Base-by-base conservation (phyloP, 306 rosid genomes). In the Coriaria nepalensis region DNA sequence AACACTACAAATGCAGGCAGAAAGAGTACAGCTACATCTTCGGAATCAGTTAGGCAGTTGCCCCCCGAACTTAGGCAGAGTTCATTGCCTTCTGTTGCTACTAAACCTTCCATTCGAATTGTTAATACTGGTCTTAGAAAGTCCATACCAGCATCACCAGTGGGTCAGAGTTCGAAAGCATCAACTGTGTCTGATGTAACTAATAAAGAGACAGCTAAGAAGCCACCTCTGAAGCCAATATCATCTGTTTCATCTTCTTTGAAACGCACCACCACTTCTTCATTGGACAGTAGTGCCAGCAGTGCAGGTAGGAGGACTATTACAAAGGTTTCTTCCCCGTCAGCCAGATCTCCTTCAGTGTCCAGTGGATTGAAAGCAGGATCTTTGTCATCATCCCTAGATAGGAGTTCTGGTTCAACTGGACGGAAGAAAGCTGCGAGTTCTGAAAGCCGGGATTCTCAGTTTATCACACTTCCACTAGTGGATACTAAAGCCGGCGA, bases 401-500 rank as follows among this genome's bases (percentile, higher is more conserved):
- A 75, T 49, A 78, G 80, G 59, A 65, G 71, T 68, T 70, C 93
- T 54, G 56, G 65, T 63, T 56, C 73, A 44, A 69, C 90, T 47
- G 83, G 94, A 46, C 77, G 84, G 64, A 79, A 73, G 72, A 81
- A 75, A 53, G 68, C 48, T 2, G 66, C 50, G 5, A 85, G 81
- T 49, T 81, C 81, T 60, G 83, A 82, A 39, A 74, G 81, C 64
- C 68, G 92, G 45, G 82, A 82, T 60, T 82, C 98, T 5, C 67
- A 70, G 45, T 78, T 85, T 38, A 46, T 77, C 68, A 76, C 65
- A 66, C 98, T 92, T 69, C 98, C 96, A 9, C 87, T 82, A 63
- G 80, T 92, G 74, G 98, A 92, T 58, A 59, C 77, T 51, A 92
- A 92, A 71, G 93, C 93, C 47, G 69, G 70, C 55, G 96, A 92